A percentile compares a stretch with the other conserved stretches of the same genome.
These are phyloP conservation scores for Penicillium freii DNA, from an alignment of 2,329 filamentous ascomycete species.

Conservation along the genomic window DNA sequence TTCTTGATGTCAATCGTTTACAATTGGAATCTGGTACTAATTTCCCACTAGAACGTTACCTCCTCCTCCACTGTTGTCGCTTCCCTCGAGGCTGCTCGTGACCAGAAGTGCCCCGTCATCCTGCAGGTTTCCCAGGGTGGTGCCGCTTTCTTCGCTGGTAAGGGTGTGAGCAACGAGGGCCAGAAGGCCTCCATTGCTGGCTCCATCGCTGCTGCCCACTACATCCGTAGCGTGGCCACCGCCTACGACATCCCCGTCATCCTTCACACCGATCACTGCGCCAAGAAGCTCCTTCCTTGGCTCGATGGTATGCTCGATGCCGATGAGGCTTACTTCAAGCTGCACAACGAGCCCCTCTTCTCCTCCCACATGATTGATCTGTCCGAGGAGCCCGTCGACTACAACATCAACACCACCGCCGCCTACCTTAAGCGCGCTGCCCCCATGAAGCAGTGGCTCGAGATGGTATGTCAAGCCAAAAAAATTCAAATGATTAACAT, in stretches of 20 bases:
- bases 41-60: slow-evolving; percentile 68
- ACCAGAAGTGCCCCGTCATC: slow-evolving; percentile 87
- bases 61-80: slow-evolving; percentile 85
- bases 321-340: slow-evolving; percentile 94
- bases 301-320: slow-evolving; percentile 92
- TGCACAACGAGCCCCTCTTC: slow-evolving; percentile 88
- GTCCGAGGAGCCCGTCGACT: slow-evolving; percentile 84
- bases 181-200: slow-evolving; percentile 88
- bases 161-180: slow-evolving; percentile 78
- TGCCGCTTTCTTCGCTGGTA: slow-evolving; percentile 88
- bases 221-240: slow-evolving; percentile 84
- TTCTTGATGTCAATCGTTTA: slow-evolving; percentile 7
- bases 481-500: not conserved
- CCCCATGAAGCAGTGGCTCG: slow-evolving; percentile 97
- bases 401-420: slow-evolving; percentile 88
- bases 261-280: slow-evolving; percentile 97
- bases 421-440: slow-evolving; percentile 91
- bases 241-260: slow-evolving; percentile 86
- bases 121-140: slow-evolving; percentile 93
- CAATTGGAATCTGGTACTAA: not conserved
- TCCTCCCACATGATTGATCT: slow-evolving; percentile 98
- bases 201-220: slow-evolving; percentile 85
- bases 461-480: slow-evolving; percentile 67
- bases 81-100: slow-evolving; percentile 89
- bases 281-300: slow-evolving; percentile 99